Percentiles rank a stretch among this genome's conserved stretches.
Evolutionary conservation across 1,139 yeast species (phyloP).

Genomic region (Suhomyces chickasaworum): DNA sequence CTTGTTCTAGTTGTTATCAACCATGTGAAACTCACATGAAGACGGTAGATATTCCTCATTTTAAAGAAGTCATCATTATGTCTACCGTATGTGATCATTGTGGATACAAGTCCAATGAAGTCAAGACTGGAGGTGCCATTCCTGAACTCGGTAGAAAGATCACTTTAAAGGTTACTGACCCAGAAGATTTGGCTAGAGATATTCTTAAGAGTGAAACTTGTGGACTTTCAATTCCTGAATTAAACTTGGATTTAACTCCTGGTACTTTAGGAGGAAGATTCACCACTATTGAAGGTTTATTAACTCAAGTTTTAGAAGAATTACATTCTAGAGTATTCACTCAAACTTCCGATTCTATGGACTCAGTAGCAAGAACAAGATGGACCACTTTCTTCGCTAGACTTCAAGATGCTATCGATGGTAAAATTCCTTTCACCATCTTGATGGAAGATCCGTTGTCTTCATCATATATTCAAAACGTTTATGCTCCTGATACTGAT

Average conservation of each 20-base stretch:
- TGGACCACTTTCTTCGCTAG: conserved; percentile 81
- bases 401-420: conserved; percentile 80
- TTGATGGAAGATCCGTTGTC: conserved; percentile 94
- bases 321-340: conserved; percentile 82
- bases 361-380: conserved; percentile 65
- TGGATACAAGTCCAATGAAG: conserved; percentile 97
- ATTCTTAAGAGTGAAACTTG: conserved; percentile 94
- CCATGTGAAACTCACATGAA: conserved; percentile 95
- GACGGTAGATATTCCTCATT: conserved; percentile 94
- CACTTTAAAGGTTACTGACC: conserved; percentile 76
- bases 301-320: conserved; percentile 87
- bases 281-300: conserved; percentile 92
- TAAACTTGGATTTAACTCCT: conserved; percentile 86
- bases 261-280: conserved; percentile 98
- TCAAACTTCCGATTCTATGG: conserved; percentile 92
- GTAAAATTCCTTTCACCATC: conserved; percentile 81
- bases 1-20: conserved; percentile 86
- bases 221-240: conserved; percentile 81
- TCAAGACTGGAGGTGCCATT: conserved; percentile 96
- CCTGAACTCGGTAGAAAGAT: conserved; percentile 83
- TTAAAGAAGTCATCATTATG: conserved; percentile 96
- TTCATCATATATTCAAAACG: conserved; percentile 92
- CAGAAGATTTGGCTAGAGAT: conserved; percentile 93
- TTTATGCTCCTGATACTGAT: conserved; percentile 96
- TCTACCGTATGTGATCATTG: conserved; percentile 90